These are phyloP conservation scores for Filosporella fistucella DNA, from an alignment of 495 filamentous ascomycete species.

Conservation along the genomic window DNA sequence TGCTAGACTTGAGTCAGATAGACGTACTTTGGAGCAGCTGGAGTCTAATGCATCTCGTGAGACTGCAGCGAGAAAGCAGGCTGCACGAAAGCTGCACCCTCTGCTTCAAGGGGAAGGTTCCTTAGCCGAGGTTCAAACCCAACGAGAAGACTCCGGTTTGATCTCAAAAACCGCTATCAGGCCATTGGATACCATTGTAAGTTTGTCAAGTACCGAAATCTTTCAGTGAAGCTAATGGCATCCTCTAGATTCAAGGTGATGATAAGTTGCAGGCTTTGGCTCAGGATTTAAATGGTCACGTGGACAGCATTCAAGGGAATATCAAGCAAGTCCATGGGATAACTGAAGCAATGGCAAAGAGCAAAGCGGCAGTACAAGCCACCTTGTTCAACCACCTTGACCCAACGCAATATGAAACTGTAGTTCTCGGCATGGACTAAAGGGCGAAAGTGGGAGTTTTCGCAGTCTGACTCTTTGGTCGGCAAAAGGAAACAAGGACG, in stretches of 20 bases:
- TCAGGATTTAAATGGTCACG: slow-evolving; percentile 48
- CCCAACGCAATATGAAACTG: slow-evolving; percentile 17
- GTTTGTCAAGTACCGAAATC: neutral
- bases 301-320: slow-evolving; percentile 54
- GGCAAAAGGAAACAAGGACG: too few species aligned
- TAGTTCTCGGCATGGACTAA: slow-evolving; percentile 15
- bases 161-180: slow-evolving; percentile 19
- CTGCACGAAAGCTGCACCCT: slow-evolving; percentile 33
- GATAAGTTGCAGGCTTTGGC: slow-evolving; percentile 27
- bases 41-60: slow-evolving; percentile 49
- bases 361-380: slow-evolving; percentile 41
- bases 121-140: neutral
- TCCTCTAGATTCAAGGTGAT: slow-evolving; percentile 20
- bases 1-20: slow-evolving; percentile 44
- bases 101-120: slow-evolving; percentile 9
- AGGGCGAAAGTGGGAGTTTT: neutral
- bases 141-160: slow-evolving; percentile 23
- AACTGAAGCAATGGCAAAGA: slow-evolving; percentile 42
- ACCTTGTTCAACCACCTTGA: slow-evolving; percentile 21
- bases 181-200: slow-evolving; percentile 6
- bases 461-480: too few species aligned
- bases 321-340: slow-evolving; percentile 46
- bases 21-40: slow-evolving; percentile 42
- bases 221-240: too few species aligned
- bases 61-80: slow-evolving; percentile 38